Evolutionary conservation across 2,329 filamentous ascomycete genomes (phyloP), one percentile per base, ranked within the genome.

Genomic region (Thielaviopsis populi): DNA sequence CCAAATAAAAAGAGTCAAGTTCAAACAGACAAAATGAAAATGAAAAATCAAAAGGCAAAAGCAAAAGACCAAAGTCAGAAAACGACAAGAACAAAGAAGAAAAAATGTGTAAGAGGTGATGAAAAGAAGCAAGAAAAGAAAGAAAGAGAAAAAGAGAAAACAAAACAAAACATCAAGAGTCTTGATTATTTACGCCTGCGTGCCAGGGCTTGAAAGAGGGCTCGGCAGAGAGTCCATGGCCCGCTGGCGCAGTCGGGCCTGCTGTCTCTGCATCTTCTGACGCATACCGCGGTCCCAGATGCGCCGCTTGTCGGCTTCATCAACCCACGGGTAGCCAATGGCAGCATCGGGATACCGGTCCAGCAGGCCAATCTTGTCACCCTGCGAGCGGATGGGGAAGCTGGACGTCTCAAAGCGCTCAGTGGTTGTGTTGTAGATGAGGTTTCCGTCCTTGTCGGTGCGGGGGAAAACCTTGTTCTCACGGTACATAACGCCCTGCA

Each of bases 341-440:
- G 77, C 77, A 27, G 76, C 73, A 64, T 79, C 77, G 1, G 78
- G 78, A 64, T 76, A 79, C n/a, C 78, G 72, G 63, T 71, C 69
- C 6, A 71, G 58, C 15, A 75, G 70, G n/a, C 68, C 67, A 64
- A 68, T 72, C 48, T 69, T 66, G 15, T 71, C 68, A 6, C 41
- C n/a, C 61, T 73, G 72, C 0, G 69, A 33, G 37, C 72, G 68
- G 2, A 71, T 70, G 22, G 65, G 65, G 27, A 43, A 48, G 17
- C 40, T 50, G 11, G 46, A 41, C 3, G 65, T 66, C 41, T 58
- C 59, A 40, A 63, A 66, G 22, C 63, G 54, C 30, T 74, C 72
- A 3, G 75, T 73, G 24, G 74, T 72, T 22, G 74, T 71, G 43
- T 76, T 73, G 62, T 75, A 76, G 41, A 74, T 68, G 56, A 77